Base-by-base conservation (phyloP, 1,139 yeast species). In the Kodamaea sp. region DNA sequence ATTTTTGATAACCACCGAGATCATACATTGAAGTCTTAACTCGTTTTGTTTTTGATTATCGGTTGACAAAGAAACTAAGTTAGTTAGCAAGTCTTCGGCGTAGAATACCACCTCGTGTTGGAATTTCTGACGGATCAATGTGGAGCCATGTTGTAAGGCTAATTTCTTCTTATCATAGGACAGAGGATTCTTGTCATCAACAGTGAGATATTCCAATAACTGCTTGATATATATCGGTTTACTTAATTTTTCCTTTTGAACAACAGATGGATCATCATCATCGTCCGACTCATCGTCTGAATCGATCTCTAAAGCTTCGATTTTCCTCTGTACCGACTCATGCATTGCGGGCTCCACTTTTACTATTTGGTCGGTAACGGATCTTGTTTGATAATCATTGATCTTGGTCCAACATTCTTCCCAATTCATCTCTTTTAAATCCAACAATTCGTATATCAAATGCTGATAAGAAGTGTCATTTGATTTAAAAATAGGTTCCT, bases 201-300 rank as follows among this genome's bases (percentile, higher is more conserved):
- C 53, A 8, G 56, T 53, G 10, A 84, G 55, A 47, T 81, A 84
- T 7, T 62, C 62, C n/a, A 81, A 47, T n/a, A 84, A 59, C 37
- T 81, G 86, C 43, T 78, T 76, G 24, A 84, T 63, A 50, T 82
- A 84, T 2, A 81, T 67, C 0, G 90, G 90, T 4, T 69, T 61
- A 0, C 69, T 52, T 0, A 78, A 61, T n/a, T 54, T 60, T 7
- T 60, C 54, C 12, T 57, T 62, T 31, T 58, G 58, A n/a, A 62
- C 65, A 28, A 68, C 45, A 2, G 74, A 60, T 1, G 75, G 77
- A 39, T 78, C 83, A 22, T 76, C 81, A 24, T 67, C 73, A 39
- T 76, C 82, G n/a, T 73, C 67, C 40, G 73, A 78, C 29, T 72
- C 79, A 3, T 58, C 55, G 33, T 27, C 25, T 15, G 20, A 33